A percentile compares a stretch with the other conserved stretches of the same genome.
These are phyloP conservation scores for Arthrobotrys sinensis DNA, from an alignment of 2,329 filamentous ascomycete genomes.

Conservation along the genomic window DNA sequence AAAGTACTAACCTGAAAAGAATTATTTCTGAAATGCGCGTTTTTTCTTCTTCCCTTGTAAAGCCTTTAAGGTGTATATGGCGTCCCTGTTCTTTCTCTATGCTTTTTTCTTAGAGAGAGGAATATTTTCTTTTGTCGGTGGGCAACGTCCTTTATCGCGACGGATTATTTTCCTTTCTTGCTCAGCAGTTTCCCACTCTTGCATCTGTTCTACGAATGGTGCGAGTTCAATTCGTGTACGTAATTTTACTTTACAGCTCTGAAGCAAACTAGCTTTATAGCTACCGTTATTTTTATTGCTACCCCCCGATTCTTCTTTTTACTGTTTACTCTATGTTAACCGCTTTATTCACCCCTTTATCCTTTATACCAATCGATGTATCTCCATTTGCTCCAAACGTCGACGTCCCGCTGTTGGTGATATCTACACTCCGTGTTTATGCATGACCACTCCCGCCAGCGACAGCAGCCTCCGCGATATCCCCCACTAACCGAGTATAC, in stretches of 20 bases:
- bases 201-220: conserved; percentile 16
- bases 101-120: conserved; percentile 13
- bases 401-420: not conserved
- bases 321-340: not conserved
- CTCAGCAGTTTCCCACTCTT: conserved; percentile 9
- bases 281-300: conserved; percentile 14
- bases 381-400: conserved; percentile 6
- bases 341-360: not conserved
- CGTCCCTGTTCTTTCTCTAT: conserved; percentile 53
- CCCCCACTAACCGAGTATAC: conserved; percentile 56
- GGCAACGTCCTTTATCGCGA: conserved; percentile 34
- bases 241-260: conserved; percentile 24
- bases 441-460: not conserved
- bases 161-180: conserved; percentile 38
- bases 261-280: not conserved
- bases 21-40: conserved; percentile 33
- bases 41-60: conserved; percentile 34
- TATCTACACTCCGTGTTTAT: conserved; percentile 16
- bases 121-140: conserved; percentile 18
- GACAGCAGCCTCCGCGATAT: conserved; percentile 42
- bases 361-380: conserved; percentile 10
- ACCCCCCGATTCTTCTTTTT: not conserved
- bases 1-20: conserved; percentile 46
- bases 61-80: conserved; percentile 55
- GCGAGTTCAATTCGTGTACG: conserved; percentile 54